Base-by-base conservation (phyloP, 2,329 filamentous ascomycete genomes). In the Aspergillus ruber region DNA sequence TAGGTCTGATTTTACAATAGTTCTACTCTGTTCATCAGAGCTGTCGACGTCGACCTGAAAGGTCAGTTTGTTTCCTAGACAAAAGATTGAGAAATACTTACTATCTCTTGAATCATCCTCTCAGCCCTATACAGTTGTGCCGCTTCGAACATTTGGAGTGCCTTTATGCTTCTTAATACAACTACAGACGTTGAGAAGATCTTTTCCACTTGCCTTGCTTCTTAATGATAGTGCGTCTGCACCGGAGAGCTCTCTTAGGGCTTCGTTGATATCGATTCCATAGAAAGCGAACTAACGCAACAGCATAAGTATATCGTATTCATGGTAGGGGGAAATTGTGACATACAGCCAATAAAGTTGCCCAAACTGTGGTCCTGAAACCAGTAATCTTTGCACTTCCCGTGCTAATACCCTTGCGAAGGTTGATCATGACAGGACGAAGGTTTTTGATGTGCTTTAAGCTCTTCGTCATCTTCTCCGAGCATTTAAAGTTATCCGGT, bases 371-470 rank as follows among this genome's bases (percentile, higher is more conserved):
- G 46, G 75, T 81, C 49, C 80, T 79, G 52, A 86, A 78, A 0
- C 81, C 80, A 12, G 70, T 72, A 27, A 71, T 70, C 44, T 75
- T 75, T 3, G 73, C 73, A 49, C 67, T 71, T 13, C 71, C 70
- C 40, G 69, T 68, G 58, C 82, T 84, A n/a, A 86, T 78, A 0
- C 93, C 93, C 65, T 88, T 94, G 48, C 80, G 83, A 8, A 98
- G 72, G 57, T 86, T 84, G 17, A 79, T 73, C 46, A 94, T 76
- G 0, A 82, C 74, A 2, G 78, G 77, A 18, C 81, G 81, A 62
- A 95, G 82, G 58, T 95, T 90, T 55, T 85, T 86, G 46, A 95
- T 78, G 50, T 79, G 83, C 44, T 79, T 82, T 40, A 97, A 66
- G 29, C 77, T 78, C 42, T 79, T 79, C 0, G 74, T 72, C 2